Base-by-base conservation (phyloP, 176 grass and related monocot species). In the Juncus effusus region DNA sequence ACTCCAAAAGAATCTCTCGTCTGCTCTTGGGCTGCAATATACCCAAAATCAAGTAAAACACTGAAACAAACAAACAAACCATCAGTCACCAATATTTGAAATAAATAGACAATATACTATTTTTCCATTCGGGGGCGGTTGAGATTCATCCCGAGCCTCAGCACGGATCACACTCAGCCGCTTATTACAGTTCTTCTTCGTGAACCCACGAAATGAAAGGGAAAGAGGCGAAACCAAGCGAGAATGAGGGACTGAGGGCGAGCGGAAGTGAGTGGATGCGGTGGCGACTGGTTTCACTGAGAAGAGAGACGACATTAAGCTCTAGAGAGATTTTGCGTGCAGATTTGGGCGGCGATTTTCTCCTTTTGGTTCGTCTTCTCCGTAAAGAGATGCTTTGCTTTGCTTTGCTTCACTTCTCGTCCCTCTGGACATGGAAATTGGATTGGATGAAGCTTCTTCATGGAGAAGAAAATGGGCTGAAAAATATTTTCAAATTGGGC, bases 1-100 rank as follows among this genome's bases (percentile, higher is more conserved):
- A 96, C 79, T 96, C 87, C 45, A 96, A 77, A 40, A 96, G 87
- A 74, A 96, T 86, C 15, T 86, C 92, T 83, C 87, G 88, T 75
- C 82, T 77, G 63, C 79, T 83, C 60, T 86, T 91, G 4, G 87
- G 84, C 92, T 91, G 77, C 50, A 9, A 28, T 28, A 28, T 28
- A 28, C 19, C 42, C 61, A 69, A 9, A 76, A 60, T 19, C 5
- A 72, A 74, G 60, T n/a, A 54, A 74, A 12, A 77, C 3, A 44
- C 78, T 12, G 38, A n/a, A 53, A 53, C 19, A 28, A 28, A 28
- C 19, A 28, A 28, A 28, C 19, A 28, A 28, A 28, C 19, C 0
- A 28, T 28, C 19, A 28, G 19, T 28, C 19, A 28, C 19, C 19
- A 28, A 28, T 28, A 28, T 28, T 28, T 28, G 19, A 28, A 28